phyloP scores from a whole-genome alignment of 2,329 filamentous ascomycete genomes.

The Cordyceps sp. region DNA sequence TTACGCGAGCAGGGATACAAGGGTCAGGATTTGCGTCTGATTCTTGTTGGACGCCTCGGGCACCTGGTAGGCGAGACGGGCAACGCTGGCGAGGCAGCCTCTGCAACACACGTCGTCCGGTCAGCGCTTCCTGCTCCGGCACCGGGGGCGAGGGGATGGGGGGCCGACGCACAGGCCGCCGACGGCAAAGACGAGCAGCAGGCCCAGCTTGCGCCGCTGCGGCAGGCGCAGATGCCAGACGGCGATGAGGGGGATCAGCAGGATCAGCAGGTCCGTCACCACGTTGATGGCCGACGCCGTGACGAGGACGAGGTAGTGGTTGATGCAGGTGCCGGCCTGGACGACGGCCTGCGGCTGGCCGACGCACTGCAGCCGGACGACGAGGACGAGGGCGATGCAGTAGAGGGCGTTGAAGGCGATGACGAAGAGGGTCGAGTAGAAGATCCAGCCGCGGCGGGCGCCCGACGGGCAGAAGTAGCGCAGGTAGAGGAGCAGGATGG shows the following conservation, averaged over 20 bases:
- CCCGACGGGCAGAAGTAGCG: not conserved
- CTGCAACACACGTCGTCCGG: not conserved
- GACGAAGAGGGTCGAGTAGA: not conserved
- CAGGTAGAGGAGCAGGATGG: not conserved
- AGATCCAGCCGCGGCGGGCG: not conserved
- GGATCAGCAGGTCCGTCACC: not conserved
- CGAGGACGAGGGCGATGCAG: not conserved
- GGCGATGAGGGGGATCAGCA: not conserved
- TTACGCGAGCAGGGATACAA: not conserved
- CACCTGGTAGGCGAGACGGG: not conserved
- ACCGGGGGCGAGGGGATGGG: not conserved
- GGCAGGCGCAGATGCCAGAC: not conserved
- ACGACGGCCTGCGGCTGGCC: not conserved
- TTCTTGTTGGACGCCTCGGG: not conserved
- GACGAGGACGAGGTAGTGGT: constrained; percentile 1
- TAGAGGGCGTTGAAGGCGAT: constrained; percentile 1
- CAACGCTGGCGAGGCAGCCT: not conserved
- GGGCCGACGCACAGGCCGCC: not conserved
- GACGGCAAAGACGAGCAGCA: not conserved
- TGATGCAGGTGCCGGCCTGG: not conserved
- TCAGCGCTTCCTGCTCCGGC: too few species aligned
- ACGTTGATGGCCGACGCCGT: not conserved
- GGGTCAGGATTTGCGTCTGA: not conserved
- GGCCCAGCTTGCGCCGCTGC: not conserved
- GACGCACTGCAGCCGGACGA: not conserved